Evolutionary conservation across 2,329 filamentous ascomycete genomes (phyloP).

Genomic region (Botrytis pseudocinerea): DNA sequence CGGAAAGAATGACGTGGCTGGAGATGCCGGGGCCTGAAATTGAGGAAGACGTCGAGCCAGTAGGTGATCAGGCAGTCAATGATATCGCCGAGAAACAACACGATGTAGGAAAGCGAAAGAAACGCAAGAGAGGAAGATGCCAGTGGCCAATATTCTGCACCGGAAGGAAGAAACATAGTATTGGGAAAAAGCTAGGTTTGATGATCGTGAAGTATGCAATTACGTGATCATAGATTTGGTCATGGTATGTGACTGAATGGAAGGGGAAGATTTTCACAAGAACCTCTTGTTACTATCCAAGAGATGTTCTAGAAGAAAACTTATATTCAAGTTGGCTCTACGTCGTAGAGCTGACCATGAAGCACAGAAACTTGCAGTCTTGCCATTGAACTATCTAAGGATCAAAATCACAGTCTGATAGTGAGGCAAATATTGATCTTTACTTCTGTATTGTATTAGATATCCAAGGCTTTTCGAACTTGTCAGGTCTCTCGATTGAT

Average conservation of each 20-base stretch:
- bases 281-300: not conserved
- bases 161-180: not conserved
- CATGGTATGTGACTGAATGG: not conserved
- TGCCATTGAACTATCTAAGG: no score
- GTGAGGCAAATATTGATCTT: not conserved
- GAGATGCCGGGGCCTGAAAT: not conserved
- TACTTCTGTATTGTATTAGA: not conserved
- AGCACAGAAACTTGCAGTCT: not conserved
- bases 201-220: not conserved
- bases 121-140: not conserved
- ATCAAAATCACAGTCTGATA: no score
- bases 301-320: not conserved
- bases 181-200: not conserved
- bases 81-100: not conserved
- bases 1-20: not conserved
- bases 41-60: not conserved
- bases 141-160: not conserved
- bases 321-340: not conserved
- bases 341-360: not conserved
- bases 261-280: not conserved
- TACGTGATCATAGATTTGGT: not conserved
- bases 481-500: not conserved
- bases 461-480: not conserved
- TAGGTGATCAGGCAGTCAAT: not conserved
- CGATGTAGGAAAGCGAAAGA: not conserved